phyloP scores from a whole-genome alignment of 1,284 basidiomycete species.

The Microbotryomycetes sp. region DNA sequence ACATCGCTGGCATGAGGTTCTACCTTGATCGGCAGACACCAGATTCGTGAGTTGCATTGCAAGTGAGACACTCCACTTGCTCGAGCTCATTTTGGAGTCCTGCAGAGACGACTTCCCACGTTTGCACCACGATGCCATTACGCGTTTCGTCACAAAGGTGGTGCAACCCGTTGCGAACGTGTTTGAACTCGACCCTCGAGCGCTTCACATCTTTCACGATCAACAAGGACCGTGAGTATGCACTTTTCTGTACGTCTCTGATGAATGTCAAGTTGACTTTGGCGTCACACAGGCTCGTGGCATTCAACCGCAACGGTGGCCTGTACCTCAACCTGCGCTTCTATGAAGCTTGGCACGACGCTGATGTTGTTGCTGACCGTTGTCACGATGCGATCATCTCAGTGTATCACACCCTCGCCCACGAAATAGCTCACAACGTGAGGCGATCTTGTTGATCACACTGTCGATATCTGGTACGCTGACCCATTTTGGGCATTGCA shows the following conservation, averaged over 20 bases:
- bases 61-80: background rate
- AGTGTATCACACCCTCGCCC: constrained; percentile 83
- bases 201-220: constrained; percentile 84
- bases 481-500: constrained; percentile 47
- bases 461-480: background rate
- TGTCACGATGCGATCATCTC: constrained; percentile 69
- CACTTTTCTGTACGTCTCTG: no score
- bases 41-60: constrained; percentile 4
- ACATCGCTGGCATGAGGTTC: constrained; percentile 42
- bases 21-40: constrained; percentile 39
- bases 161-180: constrained; percentile 40
- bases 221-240: constrained; percentile 54
- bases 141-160: constrained; percentile 40
- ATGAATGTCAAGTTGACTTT: background rate
- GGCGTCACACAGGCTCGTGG: constrained; percentile 52
- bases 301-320: constrained; percentile 85
- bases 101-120: constrained; percentile 37
- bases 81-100: no score
- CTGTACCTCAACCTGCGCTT: constrained; percentile 72
- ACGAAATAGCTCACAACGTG: constrained; percentile 54
- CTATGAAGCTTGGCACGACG: constrained; percentile 52
- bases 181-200: constrained; percentile 49
- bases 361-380: constrained; percentile 56
- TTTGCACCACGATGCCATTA: constrained; percentile 38
- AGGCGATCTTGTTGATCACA: background rate